Percentiles rank a stretch among this genome's conserved stretches.
Conservation (phyloP, 495 filamentous ascomycete genomes). For the Podospora pseudocomata region DNA sequence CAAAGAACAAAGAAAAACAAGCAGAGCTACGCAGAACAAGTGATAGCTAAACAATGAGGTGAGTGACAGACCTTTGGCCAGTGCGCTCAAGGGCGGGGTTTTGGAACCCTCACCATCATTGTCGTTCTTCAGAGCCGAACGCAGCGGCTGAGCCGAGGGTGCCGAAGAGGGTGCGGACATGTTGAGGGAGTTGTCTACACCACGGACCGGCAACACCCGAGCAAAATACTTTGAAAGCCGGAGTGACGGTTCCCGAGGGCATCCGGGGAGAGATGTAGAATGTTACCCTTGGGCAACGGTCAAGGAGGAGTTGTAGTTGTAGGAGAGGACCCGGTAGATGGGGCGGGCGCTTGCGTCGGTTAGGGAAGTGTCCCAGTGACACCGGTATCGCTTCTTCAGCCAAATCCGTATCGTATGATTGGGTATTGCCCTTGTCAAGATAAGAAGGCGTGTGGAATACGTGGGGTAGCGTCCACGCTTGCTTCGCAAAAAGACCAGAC, state of each 20-base stretch:
- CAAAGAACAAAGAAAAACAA: constrained; percentile 1
- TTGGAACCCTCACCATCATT: constrained; percentile 33
- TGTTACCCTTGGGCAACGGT: not conserved
- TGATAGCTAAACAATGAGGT: not conserved
- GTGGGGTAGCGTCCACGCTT: not conserved
- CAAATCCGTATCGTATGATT: constrained; percentile 9
- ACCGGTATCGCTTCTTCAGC: constrained; percentile 2
- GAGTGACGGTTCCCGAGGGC: constrained; percentile 7
- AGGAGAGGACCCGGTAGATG: not conserved
- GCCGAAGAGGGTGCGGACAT: constrained; percentile 30
- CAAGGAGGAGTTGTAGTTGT: not conserved
- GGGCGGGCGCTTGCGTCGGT: not conserved
- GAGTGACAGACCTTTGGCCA: constrained; percentile 42
- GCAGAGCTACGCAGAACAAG: not conserved
- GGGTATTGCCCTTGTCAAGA: not conserved
- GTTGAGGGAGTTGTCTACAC: constrained; percentile 3
- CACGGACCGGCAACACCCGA: constrained; percentile 7
- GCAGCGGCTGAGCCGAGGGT: constrained; percentile 30
- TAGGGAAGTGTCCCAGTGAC: not conserved
- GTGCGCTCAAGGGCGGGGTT: constrained; percentile 33
- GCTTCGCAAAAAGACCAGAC: not conserved
- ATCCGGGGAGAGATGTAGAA: not conserved
- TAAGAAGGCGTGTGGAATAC: not conserved
- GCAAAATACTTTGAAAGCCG: constrained; percentile 10
- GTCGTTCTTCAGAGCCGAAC: constrained; percentile 45